Evolutionary conservation across 352 stramenopile species (phyloP).

Genomic region (Globisporangium cystogenes): DNA sequence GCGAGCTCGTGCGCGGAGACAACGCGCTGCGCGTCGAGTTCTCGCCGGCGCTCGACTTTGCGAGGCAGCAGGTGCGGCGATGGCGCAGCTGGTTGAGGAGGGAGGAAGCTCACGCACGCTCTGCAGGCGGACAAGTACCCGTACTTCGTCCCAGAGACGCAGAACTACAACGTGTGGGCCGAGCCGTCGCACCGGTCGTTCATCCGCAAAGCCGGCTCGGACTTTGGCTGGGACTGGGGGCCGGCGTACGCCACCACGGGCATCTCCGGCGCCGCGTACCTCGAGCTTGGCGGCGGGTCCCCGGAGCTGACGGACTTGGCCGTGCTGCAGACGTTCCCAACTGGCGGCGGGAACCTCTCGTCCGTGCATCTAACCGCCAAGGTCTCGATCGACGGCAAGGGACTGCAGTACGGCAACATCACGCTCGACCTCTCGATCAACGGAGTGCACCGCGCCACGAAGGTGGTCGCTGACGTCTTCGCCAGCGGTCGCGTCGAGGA

Average conservation of each 20-base stretch:
- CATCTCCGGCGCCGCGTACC: constrained; percentile 43
- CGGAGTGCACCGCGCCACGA: constrained; percentile 16
- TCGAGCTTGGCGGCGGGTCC: constrained; percentile 25
- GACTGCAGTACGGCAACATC: constrained; percentile 23
- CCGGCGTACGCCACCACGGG: constrained; percentile 62
- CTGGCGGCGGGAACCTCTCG: constrained; percentile 22
- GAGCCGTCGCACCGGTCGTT: constrained; percentile 76
- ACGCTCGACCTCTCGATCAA: constrained; percentile 49
- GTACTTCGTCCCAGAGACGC: constrained; percentile 69
- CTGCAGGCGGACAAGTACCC: constrained; percentile 49
- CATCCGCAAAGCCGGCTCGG: constrained; percentile 77
- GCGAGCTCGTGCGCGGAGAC: constrained; percentile 10
- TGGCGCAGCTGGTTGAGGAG: background rate
- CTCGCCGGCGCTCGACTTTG: constrained; percentile 44
- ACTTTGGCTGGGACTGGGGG: constrained; percentile 89
- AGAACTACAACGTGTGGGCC: constrained; percentile 77
- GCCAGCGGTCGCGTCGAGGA: constrained; percentile 9
- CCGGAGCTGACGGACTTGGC: constrained; percentile 31
- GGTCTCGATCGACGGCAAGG: constrained; percentile 25
- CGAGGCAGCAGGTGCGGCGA: constrained; percentile 24
- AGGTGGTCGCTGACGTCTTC: constrained; percentile 13
- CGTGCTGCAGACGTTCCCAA: constrained; percentile 34
- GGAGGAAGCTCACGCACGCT: background rate
- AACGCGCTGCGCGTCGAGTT: constrained; percentile 67
- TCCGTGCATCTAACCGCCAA: constrained; percentile 33